phyloP scores from a whole-genome alignment of 108 stramenopile species.

The Nitzschia palea region DNA sequence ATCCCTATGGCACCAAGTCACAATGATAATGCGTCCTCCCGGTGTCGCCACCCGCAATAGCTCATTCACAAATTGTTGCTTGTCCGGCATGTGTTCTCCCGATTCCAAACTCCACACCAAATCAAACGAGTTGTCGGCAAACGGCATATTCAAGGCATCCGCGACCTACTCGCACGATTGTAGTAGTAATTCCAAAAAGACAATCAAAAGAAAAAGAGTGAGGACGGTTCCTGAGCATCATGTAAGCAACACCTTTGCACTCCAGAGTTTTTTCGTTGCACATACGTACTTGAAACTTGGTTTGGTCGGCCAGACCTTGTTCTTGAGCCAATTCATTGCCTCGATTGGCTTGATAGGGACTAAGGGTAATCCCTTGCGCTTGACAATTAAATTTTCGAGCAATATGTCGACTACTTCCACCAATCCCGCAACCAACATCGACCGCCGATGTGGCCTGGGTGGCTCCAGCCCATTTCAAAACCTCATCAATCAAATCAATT shows the following conservation, averaged over 20 bases:
- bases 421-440: slow-evolving; percentile 96
- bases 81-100: slow-evolving; percentile 98
- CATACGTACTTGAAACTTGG: slow-evolving; percentile 57
- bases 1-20: slow-evolving; percentile 96
- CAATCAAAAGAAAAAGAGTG: slow-evolving; percentile 10
- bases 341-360: slow-evolving; percentile 88
- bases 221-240: neutral
- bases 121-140: slow-evolving; percentile 84
- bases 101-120: slow-evolving; percentile 94
- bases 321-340: slow-evolving; percentile 84
- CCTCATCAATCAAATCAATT: slow-evolving; percentile 92
- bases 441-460: slow-evolving; percentile 39
- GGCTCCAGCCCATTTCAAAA: slow-evolving; percentile 84
- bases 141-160: slow-evolving; percentile 93
- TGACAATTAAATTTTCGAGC: slow-evolving; percentile 69
- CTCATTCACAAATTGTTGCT: slow-evolving; percentile 87
- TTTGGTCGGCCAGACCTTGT: slow-evolving; percentile 72
- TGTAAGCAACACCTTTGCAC: too few relatives aligned
- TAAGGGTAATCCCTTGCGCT: slow-evolving; percentile 88
- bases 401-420: slow-evolving; percentile 90
- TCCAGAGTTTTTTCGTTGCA: too few relatives aligned
- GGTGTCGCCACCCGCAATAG: slow-evolving; percentile 80
- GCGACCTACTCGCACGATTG: too few relatives aligned
- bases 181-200: too few relatives aligned
- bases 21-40: slow-evolving; percentile 86